Conservation (phyloP, 2,329 filamentous ascomycete genomes). For the Beauveria varroae region DNA sequence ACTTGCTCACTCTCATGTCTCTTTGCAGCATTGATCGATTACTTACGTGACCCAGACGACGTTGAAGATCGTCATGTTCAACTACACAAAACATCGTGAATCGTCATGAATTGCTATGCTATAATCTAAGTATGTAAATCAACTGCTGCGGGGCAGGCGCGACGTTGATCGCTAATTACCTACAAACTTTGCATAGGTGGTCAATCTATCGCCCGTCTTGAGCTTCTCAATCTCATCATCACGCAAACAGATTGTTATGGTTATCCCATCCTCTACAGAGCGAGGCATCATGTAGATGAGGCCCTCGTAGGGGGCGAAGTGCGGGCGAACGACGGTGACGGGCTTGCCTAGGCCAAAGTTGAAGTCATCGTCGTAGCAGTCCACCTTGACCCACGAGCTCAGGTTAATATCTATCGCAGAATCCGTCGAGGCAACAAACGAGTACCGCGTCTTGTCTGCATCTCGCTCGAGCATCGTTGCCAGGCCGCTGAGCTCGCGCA, state of each 20-base stretch:
- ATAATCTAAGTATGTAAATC: no score
- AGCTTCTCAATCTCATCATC: not conserved
- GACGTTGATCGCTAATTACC: not conserved
- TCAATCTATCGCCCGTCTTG: not conserved
- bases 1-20: no score
- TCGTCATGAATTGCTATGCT: no score
- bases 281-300: slow-evolving; percentile 44
- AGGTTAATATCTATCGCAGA: slow-evolving; percentile 38
- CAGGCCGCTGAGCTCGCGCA: slow-evolving; percentile 29
- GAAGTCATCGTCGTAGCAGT: slow-evolving; percentile 40
- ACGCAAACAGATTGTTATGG: slow-evolving; percentile 30
- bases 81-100: no score
- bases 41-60: no score
- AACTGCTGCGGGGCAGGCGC: no score
- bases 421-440: slow-evolving; percentile 28
- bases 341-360: slow-evolving; percentile 37
- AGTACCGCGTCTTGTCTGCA: slow-evolving; percentile 28
- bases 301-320: slow-evolving; percentile 37
- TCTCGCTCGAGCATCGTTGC: slow-evolving; percentile 30
- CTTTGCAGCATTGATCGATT: no score
- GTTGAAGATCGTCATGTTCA: no score
- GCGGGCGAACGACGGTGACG: slow-evolving; percentile 38
- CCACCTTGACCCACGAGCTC: slow-evolving; percentile 46
- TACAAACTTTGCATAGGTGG: not conserved
- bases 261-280: slow-evolving; percentile 33